phyloP scores from a whole-genome alignment of 1,284 basidiomycete species.

The Rhodotorula mucilaginosa region DNA sequence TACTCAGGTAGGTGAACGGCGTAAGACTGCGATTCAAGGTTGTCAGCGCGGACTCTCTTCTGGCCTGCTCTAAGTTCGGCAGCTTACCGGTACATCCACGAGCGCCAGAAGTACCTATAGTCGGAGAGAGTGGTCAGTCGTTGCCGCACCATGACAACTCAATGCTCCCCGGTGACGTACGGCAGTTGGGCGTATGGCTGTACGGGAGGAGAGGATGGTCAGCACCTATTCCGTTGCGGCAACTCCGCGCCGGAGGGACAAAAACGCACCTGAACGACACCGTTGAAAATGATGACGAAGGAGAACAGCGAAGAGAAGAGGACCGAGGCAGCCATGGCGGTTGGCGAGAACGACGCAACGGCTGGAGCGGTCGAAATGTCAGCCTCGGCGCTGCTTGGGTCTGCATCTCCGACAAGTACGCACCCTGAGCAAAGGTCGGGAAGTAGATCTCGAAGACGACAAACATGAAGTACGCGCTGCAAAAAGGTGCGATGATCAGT shows the following conservation, averaged over 20 bases:
- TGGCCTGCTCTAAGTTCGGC: too few species aligned
- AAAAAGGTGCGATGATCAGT: constrained; percentile 59
- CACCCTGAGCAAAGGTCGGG: constrained; percentile 56
- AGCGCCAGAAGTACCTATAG: constrained; percentile 63
- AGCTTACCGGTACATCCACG: constrained; percentile 67
- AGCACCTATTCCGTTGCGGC: too few species aligned
- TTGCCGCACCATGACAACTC: too few species aligned
- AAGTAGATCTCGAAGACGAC: constrained; percentile 49
- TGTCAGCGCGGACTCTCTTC: neutral
- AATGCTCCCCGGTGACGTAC: constrained; percentile 11
- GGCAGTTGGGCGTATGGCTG: constrained; percentile 54
- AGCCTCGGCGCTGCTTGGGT: neutral
- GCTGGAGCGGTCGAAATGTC: constrained; percentile 34
- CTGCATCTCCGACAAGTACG: neutral
- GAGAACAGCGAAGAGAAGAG: constrained; percentile 47
- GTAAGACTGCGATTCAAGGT: constrained; percentile 52
- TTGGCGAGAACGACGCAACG: constrained; percentile 65
- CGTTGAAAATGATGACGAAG: constrained; percentile 52
- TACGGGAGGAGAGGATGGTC: neutral
- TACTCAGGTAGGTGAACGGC: constrained; percentile 59
- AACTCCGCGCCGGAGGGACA: neutral
- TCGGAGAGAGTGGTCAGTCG: neutral
- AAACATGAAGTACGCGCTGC: constrained; percentile 47
- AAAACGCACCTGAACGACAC: constrained; percentile 46
- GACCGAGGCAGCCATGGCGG: constrained; percentile 56